phyloP scores from a whole-genome alignment of 2,329 filamentous ascomycete species.

The Thermothelomyces thermophilus region DNA sequence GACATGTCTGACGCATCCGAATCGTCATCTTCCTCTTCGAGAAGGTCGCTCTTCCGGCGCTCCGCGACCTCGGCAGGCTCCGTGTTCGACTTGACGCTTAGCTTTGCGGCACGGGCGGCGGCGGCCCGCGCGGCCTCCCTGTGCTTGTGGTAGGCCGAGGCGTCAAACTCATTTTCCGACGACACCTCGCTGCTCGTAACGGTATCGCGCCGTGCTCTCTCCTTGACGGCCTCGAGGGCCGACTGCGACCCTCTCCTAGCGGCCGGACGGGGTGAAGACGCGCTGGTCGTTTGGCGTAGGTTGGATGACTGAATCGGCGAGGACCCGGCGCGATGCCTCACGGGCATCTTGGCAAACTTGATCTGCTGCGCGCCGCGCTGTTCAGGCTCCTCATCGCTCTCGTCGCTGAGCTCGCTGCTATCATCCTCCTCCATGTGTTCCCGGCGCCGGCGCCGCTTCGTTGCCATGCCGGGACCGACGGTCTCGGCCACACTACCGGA shows the following conservation, averaged over 20 bases:
- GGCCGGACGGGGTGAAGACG: conserved; percentile 42
- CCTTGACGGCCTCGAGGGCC: conserved; percentile 62
- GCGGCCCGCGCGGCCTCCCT: conserved; percentile 55
- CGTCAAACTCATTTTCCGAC: conserved; percentile 72
- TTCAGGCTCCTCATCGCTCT: conserved; percentile 73
- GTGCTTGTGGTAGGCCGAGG: conserved; percentile 57
- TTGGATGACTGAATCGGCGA: conserved; percentile 71
- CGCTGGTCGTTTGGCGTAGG: conserved; percentile 46
- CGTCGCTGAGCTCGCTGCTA: conserved; percentile 77
- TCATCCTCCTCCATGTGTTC: conserved; percentile 80
- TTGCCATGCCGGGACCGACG: conserved; percentile 59
- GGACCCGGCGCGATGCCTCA: conserved; percentile 77
- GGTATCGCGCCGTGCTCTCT: conserved; percentile 64
- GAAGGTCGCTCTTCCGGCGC: conserved; percentile 43
- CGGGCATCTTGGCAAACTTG: conserved; percentile 92
- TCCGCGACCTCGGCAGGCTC: conserved; percentile 40
- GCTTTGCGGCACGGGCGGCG: conserved; percentile 46
- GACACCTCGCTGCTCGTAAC: conserved; percentile 79
- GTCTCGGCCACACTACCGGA: conserved; percentile 62
- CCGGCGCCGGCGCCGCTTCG: conserved; percentile 57
- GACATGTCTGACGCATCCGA: conserved; percentile 58
- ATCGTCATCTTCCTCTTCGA: conserved; percentile 52
- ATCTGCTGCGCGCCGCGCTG: conserved; percentile 77
- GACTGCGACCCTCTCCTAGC: conserved; percentile 63
- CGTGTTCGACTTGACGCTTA: conserved; percentile 47